Percentiles rank a stretch among this genome's conserved stretches.
Conservation (phyloP, 331 rosid genomes). For the Quercus lobata region DNA sequence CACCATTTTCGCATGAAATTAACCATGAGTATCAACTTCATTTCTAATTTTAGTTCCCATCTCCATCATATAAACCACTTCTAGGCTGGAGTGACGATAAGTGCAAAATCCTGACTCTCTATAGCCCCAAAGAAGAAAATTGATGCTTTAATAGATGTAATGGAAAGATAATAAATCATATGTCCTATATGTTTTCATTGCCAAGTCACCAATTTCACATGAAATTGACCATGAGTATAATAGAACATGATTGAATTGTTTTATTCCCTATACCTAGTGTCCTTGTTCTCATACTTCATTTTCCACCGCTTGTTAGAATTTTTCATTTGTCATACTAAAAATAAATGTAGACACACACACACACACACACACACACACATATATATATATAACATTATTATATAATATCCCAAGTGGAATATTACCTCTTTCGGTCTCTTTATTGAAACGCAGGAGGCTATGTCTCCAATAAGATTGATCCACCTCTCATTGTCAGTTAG, state of each 20-base stretch:
- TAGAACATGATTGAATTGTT: background rate
- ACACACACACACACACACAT: no score
- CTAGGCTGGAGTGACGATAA: background rate
- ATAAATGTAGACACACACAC: background rate
- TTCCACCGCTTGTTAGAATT: background rate
- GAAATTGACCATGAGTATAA: background rate
- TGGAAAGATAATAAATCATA: no score
- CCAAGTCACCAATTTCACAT: background rate
- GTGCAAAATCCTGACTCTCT: background rate
- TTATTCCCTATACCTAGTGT: background rate
- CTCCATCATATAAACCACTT: background rate
- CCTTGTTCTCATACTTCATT: background rate
- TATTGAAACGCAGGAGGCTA: constrained; percentile 86
- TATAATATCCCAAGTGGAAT: constrained; percentile 19
- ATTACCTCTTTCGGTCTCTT: constrained; percentile 97
- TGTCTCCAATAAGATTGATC: constrained; percentile 88
- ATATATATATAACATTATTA: background rate
- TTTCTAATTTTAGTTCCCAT: background rate
- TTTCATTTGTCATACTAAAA: background rate
- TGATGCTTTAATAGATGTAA: background rate
- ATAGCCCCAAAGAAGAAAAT: background rate
- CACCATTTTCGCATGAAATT: no score
- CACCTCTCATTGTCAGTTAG: constrained; percentile 86
- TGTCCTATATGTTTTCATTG: background rate
- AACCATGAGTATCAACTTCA: background rate